Base-by-base conservation (phyloP, 371 early-diverging fungal species). In the Cokeromyces recurvatus region DNA sequence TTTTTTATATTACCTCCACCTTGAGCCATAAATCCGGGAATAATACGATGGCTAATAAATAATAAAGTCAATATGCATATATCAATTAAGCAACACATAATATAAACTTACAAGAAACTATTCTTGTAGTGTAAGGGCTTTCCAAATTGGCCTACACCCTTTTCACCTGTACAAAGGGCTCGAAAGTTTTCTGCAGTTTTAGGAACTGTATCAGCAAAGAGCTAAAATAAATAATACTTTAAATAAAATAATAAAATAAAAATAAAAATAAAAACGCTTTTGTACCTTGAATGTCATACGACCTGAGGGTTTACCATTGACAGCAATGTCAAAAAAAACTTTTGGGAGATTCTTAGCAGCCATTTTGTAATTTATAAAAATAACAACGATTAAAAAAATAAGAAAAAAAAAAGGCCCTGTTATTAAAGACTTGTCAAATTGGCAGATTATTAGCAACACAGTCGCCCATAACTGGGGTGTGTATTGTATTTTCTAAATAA, bases 101-200 rank as follows among this genome's bases (percentile, higher is more conserved):
- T n/a, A n/a, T n/a, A n/a, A 9, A 69, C 77, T 72, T 75, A 80
- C 81, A 98, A 97, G 35, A 64, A 66, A 65, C 84, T 82, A 57
- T 81, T 82, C 79, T 92, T 92, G 81, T 84, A 99, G 56, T 74
- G 71, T 39, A 84, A 63, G 29, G 85, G 72, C 65, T 79, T 78
- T 36, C 80, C 80, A 17, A 68, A 71, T 43, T 69, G 48, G 34
- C 92, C 92, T 65, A 59, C 76, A 53, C 81, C 91, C 72, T 78
- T 85, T 72, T 78, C 85, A 57, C 83, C 90, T 57, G 77, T 83
- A 71, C 86, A 89, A 48, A 89, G 69, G 45, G 78, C 78, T 44
- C 95, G 82, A 74, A 99, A 99, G 86, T 99, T 99, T 59, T 98
- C 96, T 22, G 92, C 92, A 9, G 99, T 99, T 66, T 86, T 90